Conservation (phyloP, 2,329 filamentous ascomycete species). For the Beauveria pseudobassiana region DNA sequence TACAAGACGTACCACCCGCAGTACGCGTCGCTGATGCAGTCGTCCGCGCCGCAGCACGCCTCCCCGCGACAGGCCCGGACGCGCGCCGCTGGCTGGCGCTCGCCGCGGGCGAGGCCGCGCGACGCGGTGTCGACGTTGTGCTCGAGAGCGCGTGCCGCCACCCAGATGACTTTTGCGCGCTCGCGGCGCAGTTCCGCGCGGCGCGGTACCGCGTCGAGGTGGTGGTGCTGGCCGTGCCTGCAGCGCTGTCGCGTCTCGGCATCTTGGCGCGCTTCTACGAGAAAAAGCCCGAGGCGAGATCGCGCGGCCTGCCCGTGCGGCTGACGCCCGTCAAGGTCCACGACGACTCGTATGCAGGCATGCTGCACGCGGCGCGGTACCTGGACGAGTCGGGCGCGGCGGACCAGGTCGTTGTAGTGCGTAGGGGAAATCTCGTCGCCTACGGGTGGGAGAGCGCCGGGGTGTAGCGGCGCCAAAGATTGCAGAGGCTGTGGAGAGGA, state of each 20-base stretch:
- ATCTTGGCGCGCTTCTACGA: constrained; percentile 33
- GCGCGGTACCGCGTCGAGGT: constrained; percentile 32
- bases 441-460: constrained; percentile 16
- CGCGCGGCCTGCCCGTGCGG: constrained; percentile 28
- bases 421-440: constrained; percentile 30
- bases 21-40: constrained; percentile 26
- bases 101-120: constrained; percentile 28
- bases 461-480: constrained; percentile 15
- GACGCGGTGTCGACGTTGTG: constrained; percentile 28
- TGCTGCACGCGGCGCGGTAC: constrained; percentile 29
- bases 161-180: constrained; percentile 31
- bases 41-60: constrained; percentile 25
- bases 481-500: constrained; percentile 19
- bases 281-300: constrained; percentile 26
- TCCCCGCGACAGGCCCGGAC: constrained; percentile 32
- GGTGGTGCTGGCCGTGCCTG: constrained; percentile 35
- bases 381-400: constrained; percentile 24
- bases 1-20: constrained; percentile 41
- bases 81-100: constrained; percentile 37
- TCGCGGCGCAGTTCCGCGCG: constrained; percentile 27
- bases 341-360: constrained; percentile 35
- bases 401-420: constrained; percentile 31
- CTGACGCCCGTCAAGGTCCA: constrained; percentile 38
- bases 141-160: constrained; percentile 39
- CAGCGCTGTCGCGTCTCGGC: constrained; percentile 33